phyloP scores from a whole-genome alignment of 495 filamentous ascomycete species.

The Chlorociboria aeruginascens region DNA sequence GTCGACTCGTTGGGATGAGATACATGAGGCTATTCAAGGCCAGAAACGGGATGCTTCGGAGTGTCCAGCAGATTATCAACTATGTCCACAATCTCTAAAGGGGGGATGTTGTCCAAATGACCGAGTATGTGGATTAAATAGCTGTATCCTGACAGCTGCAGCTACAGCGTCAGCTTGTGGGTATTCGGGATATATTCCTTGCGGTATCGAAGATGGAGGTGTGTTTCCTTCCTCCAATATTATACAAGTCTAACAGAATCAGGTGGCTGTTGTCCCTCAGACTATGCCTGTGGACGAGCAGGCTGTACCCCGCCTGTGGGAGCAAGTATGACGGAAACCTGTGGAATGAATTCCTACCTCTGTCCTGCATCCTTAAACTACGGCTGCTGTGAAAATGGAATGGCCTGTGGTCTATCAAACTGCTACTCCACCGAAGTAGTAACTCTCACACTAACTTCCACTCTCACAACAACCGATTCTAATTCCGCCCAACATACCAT shows the following conservation, averaged over 20 bases:
- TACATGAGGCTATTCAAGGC: slow-evolving; percentile 16
- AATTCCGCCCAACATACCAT: slow-evolving; percentile 4
- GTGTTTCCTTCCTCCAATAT: background rate
- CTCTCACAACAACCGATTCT: slow-evolving; percentile 12
- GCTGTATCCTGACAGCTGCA: slow-evolving; percentile 11
- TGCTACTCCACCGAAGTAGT: slow-evolving; percentile 11
- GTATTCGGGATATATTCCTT: slow-evolving; percentile 9
- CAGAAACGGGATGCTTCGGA: slow-evolving; percentile 13
- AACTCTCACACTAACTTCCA: slow-evolving; percentile 9
- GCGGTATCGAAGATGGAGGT: slow-evolving; percentile 17
- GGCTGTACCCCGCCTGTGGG: slow-evolving; percentile 12
- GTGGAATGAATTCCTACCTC: slow-evolving; percentile 1
- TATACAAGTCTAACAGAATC: background rate
- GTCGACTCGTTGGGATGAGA: slow-evolving; percentile 12
- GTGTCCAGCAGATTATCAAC: slow-evolving; percentile 10
- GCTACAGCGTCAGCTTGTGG: slow-evolving; percentile 13
- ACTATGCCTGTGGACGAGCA: slow-evolving; percentile 8
- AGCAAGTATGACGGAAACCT: slow-evolving; percentile 9
- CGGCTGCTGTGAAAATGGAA: slow-evolving; percentile 15
- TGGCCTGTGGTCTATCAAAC: slow-evolving; percentile 7
- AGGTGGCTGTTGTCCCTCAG: slow-evolving; percentile 18
- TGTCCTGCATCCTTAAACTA: slow-evolving; percentile 11
- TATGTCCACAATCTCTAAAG: slow-evolving; percentile 11
- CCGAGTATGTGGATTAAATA: slow-evolving; percentile 11
- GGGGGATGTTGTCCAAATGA: slow-evolving; percentile 19